Percentiles rank a stretch among this genome's conserved stretches.
Evolutionary conservation across 2,329 filamentous ascomycete genomes (phyloP).

Genomic region (Ophiosphaerella herpotricha): DNA sequence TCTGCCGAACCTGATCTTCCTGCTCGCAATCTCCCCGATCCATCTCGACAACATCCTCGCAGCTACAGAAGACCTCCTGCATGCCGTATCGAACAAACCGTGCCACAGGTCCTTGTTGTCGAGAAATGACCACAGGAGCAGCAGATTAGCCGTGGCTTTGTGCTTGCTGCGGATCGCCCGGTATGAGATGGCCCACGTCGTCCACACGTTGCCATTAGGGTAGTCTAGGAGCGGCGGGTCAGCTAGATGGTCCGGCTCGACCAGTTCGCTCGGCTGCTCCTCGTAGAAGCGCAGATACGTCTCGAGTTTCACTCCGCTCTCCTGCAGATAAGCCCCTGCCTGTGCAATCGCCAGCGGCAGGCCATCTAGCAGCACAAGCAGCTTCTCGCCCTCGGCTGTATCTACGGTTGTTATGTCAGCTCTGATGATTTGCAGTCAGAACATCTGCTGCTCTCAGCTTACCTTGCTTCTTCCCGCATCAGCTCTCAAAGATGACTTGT

Average conservation of each 20-base stretch:
- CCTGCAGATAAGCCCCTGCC: conserved; percentile 26
- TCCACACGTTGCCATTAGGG: conserved; percentile 30
- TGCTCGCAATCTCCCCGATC: conserved; percentile 14
- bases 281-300: conserved; percentile 32
- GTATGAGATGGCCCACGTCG: conserved; percentile 40
- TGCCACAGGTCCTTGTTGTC: conserved; percentile 33
- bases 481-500: conserved; percentile 21
- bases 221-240: conserved; percentile 28
- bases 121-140: conserved; percentile 35
- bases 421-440: neutral
- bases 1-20: conserved; percentile 18
- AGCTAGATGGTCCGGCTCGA: conserved; percentile 7
- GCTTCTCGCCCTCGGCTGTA: conserved; percentile 5
- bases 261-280: conserved; percentile 30
- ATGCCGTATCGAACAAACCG: conserved; percentile 22
- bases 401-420: conserved; percentile 6
- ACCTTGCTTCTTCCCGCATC: conserved; percentile 17
- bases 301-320: conserved; percentile 18
- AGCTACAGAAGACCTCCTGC: conserved; percentile 2
- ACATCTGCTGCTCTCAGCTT: conserved; percentile 3
- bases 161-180: conserved; percentile 28
- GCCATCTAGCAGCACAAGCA: conserved; percentile 23
- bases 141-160: conserved; percentile 23
- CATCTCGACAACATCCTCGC: conserved; percentile 15
- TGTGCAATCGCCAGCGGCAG: conserved; percentile 28